phyloP scores from a whole-genome alignment of 371 early-diverging fungal species.

The Zopfochytrium polystomum region DNA sequence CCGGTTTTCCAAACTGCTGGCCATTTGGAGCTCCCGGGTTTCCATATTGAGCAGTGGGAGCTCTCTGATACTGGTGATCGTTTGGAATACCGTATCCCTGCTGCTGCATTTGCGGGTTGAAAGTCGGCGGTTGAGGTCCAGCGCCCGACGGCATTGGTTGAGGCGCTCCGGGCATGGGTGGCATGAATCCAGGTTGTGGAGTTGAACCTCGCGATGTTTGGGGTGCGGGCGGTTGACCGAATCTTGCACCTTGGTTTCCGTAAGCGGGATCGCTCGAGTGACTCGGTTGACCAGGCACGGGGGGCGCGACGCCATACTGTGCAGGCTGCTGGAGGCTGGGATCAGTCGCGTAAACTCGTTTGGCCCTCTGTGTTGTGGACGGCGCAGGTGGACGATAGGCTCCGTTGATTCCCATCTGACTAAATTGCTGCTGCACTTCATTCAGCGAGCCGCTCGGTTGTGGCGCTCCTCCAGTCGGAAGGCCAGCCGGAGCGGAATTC shows the following conservation, averaged over 20 bases:
- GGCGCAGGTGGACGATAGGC: slow-evolving; percentile 2
- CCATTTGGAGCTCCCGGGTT: background rate
- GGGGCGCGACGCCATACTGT: background rate
- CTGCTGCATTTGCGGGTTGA: background rate
- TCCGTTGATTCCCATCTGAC: slow-evolving; percentile 9
- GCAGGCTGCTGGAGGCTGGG: background rate
- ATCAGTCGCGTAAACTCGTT: slow-evolving; percentile 9
- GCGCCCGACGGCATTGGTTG: background rate
- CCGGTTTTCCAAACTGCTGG: slow-evolving; percentile 7
- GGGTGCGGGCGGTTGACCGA: too few relatives aligned
- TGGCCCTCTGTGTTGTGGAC: background rate
- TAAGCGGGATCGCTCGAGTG: background rate
- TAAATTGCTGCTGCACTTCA: background rate
- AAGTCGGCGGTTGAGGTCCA: background rate
- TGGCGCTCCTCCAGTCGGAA: background rate
- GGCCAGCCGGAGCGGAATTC: background rate
- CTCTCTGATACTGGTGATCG: too few relatives aligned
- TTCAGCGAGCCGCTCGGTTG: background rate
- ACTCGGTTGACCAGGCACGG: slow-evolving; percentile 3
- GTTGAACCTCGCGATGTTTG: too few relatives aligned
- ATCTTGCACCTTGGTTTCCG: too few relatives aligned
- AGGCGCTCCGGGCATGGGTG: background rate
- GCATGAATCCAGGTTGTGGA: too few relatives aligned
- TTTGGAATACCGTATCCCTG: too few relatives aligned
- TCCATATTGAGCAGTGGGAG: background rate